Evolutionary conservation across 805 yeast species (phyloP).

Genomic region (Myxozyma monticola): DNA sequence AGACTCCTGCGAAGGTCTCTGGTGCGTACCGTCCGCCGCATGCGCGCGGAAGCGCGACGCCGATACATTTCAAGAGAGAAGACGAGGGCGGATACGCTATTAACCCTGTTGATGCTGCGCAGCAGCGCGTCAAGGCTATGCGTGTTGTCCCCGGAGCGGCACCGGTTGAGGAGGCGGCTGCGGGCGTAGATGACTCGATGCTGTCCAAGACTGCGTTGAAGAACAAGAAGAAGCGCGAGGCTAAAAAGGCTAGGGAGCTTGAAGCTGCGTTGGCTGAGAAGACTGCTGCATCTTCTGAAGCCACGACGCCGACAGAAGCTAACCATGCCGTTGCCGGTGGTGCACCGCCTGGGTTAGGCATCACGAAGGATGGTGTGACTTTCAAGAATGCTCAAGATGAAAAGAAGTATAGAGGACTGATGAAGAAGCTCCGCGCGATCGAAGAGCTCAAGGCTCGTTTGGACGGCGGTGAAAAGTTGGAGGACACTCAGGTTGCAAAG

Average conservation of each 20-base stretch:
- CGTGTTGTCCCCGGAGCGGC: slow-evolving; percentile 39
- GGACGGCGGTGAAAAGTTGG: slow-evolving; percentile 78
- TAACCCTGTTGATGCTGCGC: slow-evolving; percentile 29
- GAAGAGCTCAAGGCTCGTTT: slow-evolving; percentile 84
- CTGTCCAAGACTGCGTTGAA: slow-evolving; percentile 68
- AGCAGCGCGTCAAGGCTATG: slow-evolving; percentile 13
- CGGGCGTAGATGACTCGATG: slow-evolving; percentile 49
- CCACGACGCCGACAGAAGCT: slow-evolving; percentile 17
- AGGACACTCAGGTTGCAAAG: slow-evolving; percentile 88
- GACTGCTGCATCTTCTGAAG: slow-evolving; percentile 17
- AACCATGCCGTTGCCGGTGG: slow-evolving; percentile 29
- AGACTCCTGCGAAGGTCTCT: slow-evolving; percentile 55
- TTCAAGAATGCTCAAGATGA: slow-evolving; percentile 59
- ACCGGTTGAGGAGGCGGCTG: slow-evolving; percentile 48
- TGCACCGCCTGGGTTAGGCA: slow-evolving; percentile 25
- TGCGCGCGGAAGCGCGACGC: slow-evolving; percentile 56
- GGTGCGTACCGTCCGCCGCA: slow-evolving; percentile 98
- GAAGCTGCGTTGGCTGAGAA: slow-evolving; percentile 16
- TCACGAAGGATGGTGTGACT: slow-evolving; percentile 12
- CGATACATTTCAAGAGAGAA: slow-evolving; percentile 35
- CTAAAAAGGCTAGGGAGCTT: slow-evolving; percentile 37
- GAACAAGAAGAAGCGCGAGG: slow-evolving; percentile 74
- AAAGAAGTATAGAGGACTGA: slow-evolving; percentile 83
- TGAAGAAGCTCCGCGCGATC: slow-evolving; percentile 94
- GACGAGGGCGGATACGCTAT: slow-evolving; percentile 30